phyloP scores from a whole-genome alignment of 441 rosid species.

The Gossypium lobatum region DNA sequence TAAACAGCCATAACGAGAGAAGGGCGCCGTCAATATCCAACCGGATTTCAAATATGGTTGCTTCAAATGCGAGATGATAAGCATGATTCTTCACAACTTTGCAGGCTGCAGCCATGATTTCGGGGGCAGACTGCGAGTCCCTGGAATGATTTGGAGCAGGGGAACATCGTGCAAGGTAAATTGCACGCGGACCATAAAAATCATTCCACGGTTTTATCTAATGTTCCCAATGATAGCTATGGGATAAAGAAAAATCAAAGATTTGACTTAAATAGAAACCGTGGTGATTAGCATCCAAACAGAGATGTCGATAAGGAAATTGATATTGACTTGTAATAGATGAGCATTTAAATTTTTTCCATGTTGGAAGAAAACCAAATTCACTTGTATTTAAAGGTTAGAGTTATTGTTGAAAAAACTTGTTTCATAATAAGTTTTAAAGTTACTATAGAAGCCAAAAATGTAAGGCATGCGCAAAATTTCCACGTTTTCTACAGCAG shows the following conservation, averaged over 20 bases:
- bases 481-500: not conserved
- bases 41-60: not conserved
- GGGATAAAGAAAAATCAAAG: not conserved
- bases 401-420: not conserved
- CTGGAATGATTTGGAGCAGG: not conserved
- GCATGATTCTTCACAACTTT: not conserved
- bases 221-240: not conserved
- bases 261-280: not conserved
- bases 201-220: not conserved
- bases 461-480: slow-evolving; percentile 1
- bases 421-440: not conserved
- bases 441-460: not conserved
- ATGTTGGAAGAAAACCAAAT: not conserved
- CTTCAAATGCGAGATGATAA: not conserved
- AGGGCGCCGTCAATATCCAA: not conserved
- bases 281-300: not conserved
- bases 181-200: not conserved
- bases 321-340: not conserved
- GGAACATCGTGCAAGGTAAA: not conserved
- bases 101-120: not conserved
- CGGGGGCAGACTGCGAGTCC: not conserved
- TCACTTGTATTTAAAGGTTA: not conserved
- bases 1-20: not conserved
- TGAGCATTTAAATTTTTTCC: not conserved
- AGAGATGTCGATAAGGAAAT: not conserved